Evolutionary conservation across 2,329 filamentous ascomycete genomes (phyloP), one percentile per base, ranked within the genome.

Genomic region (Colletotrichum coccodes): DNA sequence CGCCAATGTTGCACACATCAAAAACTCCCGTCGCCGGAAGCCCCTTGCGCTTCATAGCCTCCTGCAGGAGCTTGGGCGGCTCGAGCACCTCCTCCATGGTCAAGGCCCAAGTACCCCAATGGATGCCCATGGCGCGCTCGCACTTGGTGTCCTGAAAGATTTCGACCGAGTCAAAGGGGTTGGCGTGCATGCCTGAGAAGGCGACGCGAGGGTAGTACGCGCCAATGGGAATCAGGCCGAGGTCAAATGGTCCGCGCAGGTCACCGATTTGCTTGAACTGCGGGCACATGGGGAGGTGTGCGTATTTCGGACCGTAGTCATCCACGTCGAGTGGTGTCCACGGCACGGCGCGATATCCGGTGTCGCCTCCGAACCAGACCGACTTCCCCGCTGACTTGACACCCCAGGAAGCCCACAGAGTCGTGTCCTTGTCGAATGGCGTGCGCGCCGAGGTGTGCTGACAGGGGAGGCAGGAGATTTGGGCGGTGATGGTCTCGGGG

Each of bases 191-290:
- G 23, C 90, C 83, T 53, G 91, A 94, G 84, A 96, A 95, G 71
- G 96, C 78, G 64, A 79, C 80, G 28, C 93, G 86, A 0, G 92
- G 93, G 68, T 89, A 85, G 79, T 98, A 98, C 2, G 95, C 95
- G 60, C 95, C 95, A 73, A 98, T 98, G 44, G 95, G 95, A 72
- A 98, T 96, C 63, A 98, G 82, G 0, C 95, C 95, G 7, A 98
- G 87, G 78, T 98, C 94, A 75, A 98, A 97, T 0, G 94, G 94
- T 0, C 95, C 95, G 38, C 94, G 87, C 60, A 91, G 86, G 18
- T 89, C 82, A 70, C 95, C 95, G 71, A 98, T 94, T 78, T 97
- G 87, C 71, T 89, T 87, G 82, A 98, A 98, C 57, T 94, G 94
- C 8, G 95, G 95, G 76, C 93, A 97, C 26, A 85, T 82, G 5